Conservation (phyloP, 768 basidiomycete genomes). For the Lyophyllum semitale region DNA sequence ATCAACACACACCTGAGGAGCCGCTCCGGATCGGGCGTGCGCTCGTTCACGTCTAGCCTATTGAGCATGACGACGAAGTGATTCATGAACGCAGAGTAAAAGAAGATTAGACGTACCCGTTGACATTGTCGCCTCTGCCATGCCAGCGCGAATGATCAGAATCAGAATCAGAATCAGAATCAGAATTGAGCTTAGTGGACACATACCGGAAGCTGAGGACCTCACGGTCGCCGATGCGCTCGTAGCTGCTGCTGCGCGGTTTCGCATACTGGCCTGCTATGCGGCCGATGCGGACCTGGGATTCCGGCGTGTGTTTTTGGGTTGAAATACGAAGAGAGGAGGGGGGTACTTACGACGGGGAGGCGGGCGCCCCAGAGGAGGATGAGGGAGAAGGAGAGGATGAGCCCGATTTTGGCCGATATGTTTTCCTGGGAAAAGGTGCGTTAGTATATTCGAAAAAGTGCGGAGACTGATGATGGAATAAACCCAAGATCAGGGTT, state of each 20-base stretch:
- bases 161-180: too few relatives aligned
- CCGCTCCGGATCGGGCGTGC: slow-evolving; percentile 88
- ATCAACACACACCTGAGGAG: slow-evolving; percentile 61
- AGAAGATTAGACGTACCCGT: too few relatives aligned
- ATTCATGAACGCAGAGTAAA: too few relatives aligned
- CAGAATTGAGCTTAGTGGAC: too few relatives aligned
- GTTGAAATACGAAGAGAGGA: not conserved
- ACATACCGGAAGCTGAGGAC: slow-evolving; percentile 85
- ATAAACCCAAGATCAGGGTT: too few relatives aligned
- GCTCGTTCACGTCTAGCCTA: slow-evolving; percentile 72
- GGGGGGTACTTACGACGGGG: slow-evolving; percentile 71
- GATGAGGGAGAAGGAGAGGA: slow-evolving; percentile 93
- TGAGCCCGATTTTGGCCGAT: slow-evolving; percentile 83
- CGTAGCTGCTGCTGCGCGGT: slow-evolving; percentile 83
- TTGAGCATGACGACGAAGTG: slow-evolving; percentile 12
- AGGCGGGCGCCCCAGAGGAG: slow-evolving; percentile 91
- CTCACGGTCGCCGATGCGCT: slow-evolving; percentile 73
- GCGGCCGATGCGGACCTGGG: slow-evolving; percentile 79
- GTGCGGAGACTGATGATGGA: too few relatives aligned
- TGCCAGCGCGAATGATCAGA: too few relatives aligned
- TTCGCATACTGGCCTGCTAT: slow-evolving; percentile 98
- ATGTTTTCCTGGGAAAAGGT: slow-evolving; percentile 72
- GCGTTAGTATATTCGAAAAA: too few relatives aligned
- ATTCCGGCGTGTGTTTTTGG: not conserved
- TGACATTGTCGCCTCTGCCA: slow-evolving; percentile 91